Percentiles rank a stretch among this genome's conserved stretches.
These are phyloP conservation scores for Rubia yunnanensis DNA, from an alignment of 257 asterid species.

Conservation along the genomic window DNA sequence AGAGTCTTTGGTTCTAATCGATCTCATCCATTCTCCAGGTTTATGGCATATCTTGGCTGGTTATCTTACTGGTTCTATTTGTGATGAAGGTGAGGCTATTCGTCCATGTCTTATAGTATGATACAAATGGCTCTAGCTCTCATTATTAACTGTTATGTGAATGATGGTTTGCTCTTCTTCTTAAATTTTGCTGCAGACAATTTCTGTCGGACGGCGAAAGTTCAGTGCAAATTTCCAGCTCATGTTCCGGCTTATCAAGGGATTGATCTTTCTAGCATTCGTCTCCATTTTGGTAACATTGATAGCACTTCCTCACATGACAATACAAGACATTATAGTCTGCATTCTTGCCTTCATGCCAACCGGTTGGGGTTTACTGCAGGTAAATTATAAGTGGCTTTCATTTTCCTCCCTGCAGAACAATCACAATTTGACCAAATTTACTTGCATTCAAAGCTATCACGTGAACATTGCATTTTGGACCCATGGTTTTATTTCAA, in stretches of 20 bases:
- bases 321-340: conserved; percentile 61
- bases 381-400: too few species aligned
- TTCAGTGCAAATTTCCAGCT: conserved; percentile 91
- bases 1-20: conserved; percentile 5
- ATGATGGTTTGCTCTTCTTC: conserved; percentile 8
- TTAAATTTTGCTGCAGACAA: conserved; percentile 36
- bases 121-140: background rate
- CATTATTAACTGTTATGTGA: background rate
- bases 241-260: conserved; percentile 88
- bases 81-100: conserved; percentile 77
- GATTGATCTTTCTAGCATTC: conserved; percentile 82
- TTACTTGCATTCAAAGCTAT: background rate
- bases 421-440: background rate
- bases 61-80: conserved; percentile 65
- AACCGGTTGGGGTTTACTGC: conserved; percentile 96
- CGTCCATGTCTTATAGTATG: background rate
- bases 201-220: conserved; percentile 84
- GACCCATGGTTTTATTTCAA: too few species aligned
- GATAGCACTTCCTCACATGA: conserved; percentile 71
- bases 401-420: background rate
- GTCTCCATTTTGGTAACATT: conserved; percentile 61
- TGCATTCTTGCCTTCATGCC: conserved; percentile 97
- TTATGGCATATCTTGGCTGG: conserved; percentile 93
- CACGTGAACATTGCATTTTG: background rate
- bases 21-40: conserved; percentile 41